phyloP scores from a whole-genome alignment of 2,329 filamentous ascomycete genomes.

The Microsporum audouinii region DNA sequence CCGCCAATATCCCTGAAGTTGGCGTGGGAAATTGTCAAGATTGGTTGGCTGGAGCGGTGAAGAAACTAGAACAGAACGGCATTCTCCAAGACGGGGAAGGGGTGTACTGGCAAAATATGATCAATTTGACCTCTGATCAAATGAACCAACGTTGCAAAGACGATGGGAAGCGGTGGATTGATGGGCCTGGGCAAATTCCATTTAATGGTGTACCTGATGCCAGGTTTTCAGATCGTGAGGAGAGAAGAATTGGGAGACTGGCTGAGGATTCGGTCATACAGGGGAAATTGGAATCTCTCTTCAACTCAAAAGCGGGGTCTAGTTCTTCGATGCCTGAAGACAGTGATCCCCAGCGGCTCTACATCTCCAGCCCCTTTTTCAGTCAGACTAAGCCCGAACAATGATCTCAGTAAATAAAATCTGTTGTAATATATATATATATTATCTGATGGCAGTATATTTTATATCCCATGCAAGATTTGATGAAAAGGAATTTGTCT shows the following conservation, averaged over 20 bases:
- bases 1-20: constrained; percentile 15
- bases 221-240: constrained; percentile 9
- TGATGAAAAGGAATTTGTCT: not conserved
- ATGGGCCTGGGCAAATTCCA: constrained; percentile 4
- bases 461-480: not conserved
- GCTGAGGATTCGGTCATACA: not conserved
- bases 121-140: constrained; percentile 11
- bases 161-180: constrained; percentile 12
- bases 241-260: not conserved
- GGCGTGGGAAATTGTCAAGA: constrained; percentile 10
- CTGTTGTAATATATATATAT: not conserved
- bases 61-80: not conserved
- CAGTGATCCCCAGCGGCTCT: not conserved
- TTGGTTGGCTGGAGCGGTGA: not conserved
- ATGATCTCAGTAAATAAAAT: not conserved
- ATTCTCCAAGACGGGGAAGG: constrained; percentile 10
- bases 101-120: constrained; percentile 15
- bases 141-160: constrained; percentile 9
- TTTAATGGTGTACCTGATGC: constrained; percentile 14
- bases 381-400: not conserved
- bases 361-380: not conserved
- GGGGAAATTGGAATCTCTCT: not conserved
- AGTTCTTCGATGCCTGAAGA: not conserved
- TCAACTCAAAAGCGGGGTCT: not conserved
- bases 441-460: not conserved